A percentile compares a stretch with the other conserved stretches of the same genome.
phyloP scores from a whole-genome alignment of 345 rosid species.

The Chamaenerion angustifolium region DNA sequence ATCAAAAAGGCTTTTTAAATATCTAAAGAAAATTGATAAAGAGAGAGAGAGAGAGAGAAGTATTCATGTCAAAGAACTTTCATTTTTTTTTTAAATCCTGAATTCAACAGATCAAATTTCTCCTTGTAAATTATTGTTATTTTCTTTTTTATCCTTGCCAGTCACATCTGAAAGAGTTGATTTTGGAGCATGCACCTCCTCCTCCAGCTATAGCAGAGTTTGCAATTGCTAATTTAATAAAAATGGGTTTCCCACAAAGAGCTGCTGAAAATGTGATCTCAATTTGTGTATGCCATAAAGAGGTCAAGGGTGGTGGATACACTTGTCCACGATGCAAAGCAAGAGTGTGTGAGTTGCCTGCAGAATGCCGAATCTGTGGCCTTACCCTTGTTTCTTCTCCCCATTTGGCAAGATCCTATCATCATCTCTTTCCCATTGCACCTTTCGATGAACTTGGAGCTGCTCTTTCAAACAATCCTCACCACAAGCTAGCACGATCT shows the following conservation, averaged over 20 bases:
- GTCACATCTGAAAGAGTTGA: conserved; percentile 70
- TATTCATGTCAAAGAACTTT: not conserved
- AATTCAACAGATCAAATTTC: not conserved
- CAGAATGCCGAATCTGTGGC: conserved; percentile 79
- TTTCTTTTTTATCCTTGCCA: conserved; percentile 13
- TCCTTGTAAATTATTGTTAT: not conserved
- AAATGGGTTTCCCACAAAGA: conserved; percentile 91
- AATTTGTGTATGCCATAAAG: conserved; percentile 87
- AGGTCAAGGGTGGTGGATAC: conserved; percentile 76
- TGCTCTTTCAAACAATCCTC: conserved; percentile 21
- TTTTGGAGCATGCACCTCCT: conserved; percentile 89
- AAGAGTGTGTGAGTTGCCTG: conserved; percentile 76
- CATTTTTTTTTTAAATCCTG: not conserved
- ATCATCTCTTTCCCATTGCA: conserved; percentile 83
- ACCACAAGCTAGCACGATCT: conserved; percentile 20
- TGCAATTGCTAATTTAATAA: conserved; percentile 70
- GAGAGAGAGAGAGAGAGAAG: no score
- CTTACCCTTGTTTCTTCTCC: conserved; percentile 91
- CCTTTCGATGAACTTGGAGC: conserved; percentile 60
- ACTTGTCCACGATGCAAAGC: conserved; percentile 93
- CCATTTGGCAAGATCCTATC: conserved; percentile 90
- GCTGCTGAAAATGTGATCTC: conserved; percentile 65
- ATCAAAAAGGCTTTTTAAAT: no score
- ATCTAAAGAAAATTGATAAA: no score
- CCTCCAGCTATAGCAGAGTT: conserved; percentile 94